A percentile compares a stretch with the other conserved stretches of the same genome.
phyloP scores from a whole-genome alignment of 441 rosid genomes.

The Erodium chrysanthum region DNA sequence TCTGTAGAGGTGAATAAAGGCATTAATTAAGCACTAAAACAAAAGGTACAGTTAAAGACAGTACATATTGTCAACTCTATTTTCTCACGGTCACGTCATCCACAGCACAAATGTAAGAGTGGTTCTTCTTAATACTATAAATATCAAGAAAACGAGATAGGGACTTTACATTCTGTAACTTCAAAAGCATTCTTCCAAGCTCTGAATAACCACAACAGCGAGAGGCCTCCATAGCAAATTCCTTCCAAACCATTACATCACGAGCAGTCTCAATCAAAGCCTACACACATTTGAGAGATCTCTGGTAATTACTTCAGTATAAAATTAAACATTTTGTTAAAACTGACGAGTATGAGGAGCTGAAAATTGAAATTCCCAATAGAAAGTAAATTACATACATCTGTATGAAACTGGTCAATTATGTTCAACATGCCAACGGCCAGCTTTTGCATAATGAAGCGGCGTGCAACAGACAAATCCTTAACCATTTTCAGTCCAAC shows the following conservation, averaged over 20 bases:
- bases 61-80: neutral
- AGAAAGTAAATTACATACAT: constrained; percentile 34
- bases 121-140: neutral
- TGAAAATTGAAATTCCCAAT: constrained; percentile 3
- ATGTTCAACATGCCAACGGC: constrained; percentile 82
- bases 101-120: neutral
- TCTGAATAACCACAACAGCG: constrained; percentile 66
- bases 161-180: constrained; percentile 63
- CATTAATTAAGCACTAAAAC: constrained; percentile 12
- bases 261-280: constrained; percentile 70
- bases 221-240: constrained; percentile 80
- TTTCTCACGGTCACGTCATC: neutral
- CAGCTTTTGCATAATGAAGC: constrained; percentile 76
- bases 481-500: constrained; percentile 73
- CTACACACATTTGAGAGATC: constrained; percentile 35
- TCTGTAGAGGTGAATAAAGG: constrained; percentile 41
- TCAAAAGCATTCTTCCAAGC: constrained; percentile 84
- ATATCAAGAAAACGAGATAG: constrained; percentile 4
- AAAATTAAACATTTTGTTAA: constrained; percentile 11
- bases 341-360: neutral
- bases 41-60: neutral
- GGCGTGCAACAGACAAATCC: constrained; percentile 73
- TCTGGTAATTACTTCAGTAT: constrained; percentile 10
- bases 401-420: constrained; percentile 69
- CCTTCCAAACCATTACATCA: constrained; percentile 74